Base-by-base conservation (phyloP, 2,329 filamentous ascomycete species). In the Botrytis tulipae region DNA sequence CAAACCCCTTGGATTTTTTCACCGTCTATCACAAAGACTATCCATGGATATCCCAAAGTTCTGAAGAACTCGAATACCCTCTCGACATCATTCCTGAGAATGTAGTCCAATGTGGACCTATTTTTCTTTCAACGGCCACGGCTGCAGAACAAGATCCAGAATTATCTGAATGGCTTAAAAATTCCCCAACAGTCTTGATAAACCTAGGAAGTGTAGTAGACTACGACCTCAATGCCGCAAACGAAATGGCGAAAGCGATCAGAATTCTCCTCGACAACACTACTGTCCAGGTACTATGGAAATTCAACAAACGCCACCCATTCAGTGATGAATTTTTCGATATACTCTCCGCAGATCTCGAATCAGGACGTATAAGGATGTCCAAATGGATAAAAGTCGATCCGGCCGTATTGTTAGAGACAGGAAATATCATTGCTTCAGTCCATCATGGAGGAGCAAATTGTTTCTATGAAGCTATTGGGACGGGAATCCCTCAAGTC, bases 31-130 rank as follows among this genome's bases (percentile, higher is more conserved):
- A 70, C 4, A 59, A 62, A 16, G 77, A 76, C 29, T 54, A 73
- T 29, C 75, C 74, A 10, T 78, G 77, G 29, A 51, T 78, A 59
- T 77, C 81, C 12, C 71, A 71, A 35, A 66, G 72, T 22, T 51
- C 71, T n/a, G 60, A 57, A 32, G 70, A 65, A 22, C 35, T 72
- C 12, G 70, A 77, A 25, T 73, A 86, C 81, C 76, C 85, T 82
- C 40, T 75, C 0, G 75, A 83, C 16, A 40, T 40, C 4, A 78
- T 84, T 3, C 84, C 83, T 0, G 69, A 78, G 0, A 82, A 86
- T 59, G 78, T 86, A 9, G 76, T 82, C 1, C 78, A 82, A 1
- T 85, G 84, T 69, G 85, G 85, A 0, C 85, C 85, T 0, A 86
- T 87, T 29, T 75, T 85, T 16, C 79, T 83, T 0, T 75, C 78